A percentile compares a stretch with the other conserved stretches of the same genome.
phyloP scores from a whole-genome alignment of 2,329 filamentous ascomycete species.

The Talaromyces sp. region DNA sequence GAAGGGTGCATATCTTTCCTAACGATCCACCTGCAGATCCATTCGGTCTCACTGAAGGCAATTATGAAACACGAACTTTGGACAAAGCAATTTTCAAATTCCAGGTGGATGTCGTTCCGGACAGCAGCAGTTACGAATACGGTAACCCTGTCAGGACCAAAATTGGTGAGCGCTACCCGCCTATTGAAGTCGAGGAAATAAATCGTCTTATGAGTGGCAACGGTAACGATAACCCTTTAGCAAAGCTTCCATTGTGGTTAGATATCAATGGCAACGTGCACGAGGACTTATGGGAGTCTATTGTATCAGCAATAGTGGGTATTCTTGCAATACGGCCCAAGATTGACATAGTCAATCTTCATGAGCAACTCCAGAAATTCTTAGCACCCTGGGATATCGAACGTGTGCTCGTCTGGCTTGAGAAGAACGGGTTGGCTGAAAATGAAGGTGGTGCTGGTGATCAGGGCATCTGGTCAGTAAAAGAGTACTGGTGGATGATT shows the following conservation, averaged over 20 bases:
- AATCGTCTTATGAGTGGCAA: neutral
- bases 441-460: constrained; percentile 24
- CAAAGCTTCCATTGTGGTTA: constrained; percentile 46
- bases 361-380: constrained; percentile 36
- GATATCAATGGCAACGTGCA: constrained; percentile 45
- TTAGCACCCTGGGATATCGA: constrained; percentile 43
- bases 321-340: constrained; percentile 43
- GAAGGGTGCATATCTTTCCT: constrained; percentile 36
- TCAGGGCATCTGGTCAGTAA: constrained; percentile 28
- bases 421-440: constrained; percentile 25
- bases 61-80: constrained; percentile 47
- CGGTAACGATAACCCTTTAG: constrained; percentile 6
- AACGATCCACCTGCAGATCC: constrained; percentile 41
- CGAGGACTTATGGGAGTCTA: constrained; percentile 40
- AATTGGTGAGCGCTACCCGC: constrained; percentile 2
- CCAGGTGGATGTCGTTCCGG: constrained; percentile 38
- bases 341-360: constrained; percentile 33
- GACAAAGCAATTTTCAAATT: constrained; percentile 45
- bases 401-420: constrained; percentile 41
- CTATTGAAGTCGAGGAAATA: neutral
- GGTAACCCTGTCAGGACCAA: constrained; percentile 36
- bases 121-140: constrained; percentile 33
- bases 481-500: constrained; percentile 44
- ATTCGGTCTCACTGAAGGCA: constrained; percentile 46
- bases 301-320: constrained; percentile 40